Base-by-base conservation (phyloP, 192 early-diverging fungal genomes). In the Phlyctochytrium planicorne region DNA sequence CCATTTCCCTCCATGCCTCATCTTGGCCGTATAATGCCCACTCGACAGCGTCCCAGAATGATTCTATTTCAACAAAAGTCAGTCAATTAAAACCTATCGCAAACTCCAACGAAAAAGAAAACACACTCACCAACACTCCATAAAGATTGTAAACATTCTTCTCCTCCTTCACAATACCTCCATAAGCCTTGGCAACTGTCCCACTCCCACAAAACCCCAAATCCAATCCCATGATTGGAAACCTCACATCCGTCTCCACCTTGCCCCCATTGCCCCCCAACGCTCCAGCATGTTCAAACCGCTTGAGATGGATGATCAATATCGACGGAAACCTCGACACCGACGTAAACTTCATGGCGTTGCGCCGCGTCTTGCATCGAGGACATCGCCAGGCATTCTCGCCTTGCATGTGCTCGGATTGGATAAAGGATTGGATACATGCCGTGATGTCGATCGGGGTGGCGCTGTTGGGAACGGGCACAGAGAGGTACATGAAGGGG, bases 381-480 rank as follows among this genome's bases (percentile, higher is more conserved):
- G 95, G 91, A 65, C 97, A 98, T 33, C 83, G 72, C 97, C 97
- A 99, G 52, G 82, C 83, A 72, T 99, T 87, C 40, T 94, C 90
- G 34, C 93, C 93, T 3, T 95, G 91, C 33, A 99, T 77, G 2
- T 89, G 77, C 74, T 99, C 96, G 32, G 82, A 82, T 40, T 93
- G 84, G 6, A 94, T 81, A 75, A 93, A 99, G 30, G 85, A 81
- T 53, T 93, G 86, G 27, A 99, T 71, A 71, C 97, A 99, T 53
- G 93, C 88, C 62, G 87, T 70, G 25, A 99, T 74, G 1, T 82
- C 74, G 12, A 91, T 83, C 20, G 83, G 75, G 16, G 47, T 31
- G 47, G 67, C 62, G 30, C 71, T 75, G 1, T 72, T 62, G 10
- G 94, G 95, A 62, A 98, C 93, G 1, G 94, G 95, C 20, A 98